phyloP scores from a whole-genome alignment of 129 eudicot genomes.

The Helichrysum umbraculigerum region DNA sequence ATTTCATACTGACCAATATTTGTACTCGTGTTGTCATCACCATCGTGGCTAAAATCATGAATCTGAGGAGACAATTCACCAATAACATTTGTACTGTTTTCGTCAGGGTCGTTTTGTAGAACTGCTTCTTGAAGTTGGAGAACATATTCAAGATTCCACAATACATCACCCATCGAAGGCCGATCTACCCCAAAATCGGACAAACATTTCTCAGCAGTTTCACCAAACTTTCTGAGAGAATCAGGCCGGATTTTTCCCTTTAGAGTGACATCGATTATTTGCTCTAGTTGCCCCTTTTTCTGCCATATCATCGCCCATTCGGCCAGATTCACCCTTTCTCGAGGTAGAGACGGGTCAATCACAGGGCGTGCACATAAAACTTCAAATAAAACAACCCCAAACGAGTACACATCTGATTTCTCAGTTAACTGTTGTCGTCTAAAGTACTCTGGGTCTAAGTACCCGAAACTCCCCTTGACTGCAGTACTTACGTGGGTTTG shows the following conservation, averaged over 20 bases:
- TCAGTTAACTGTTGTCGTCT: slow-evolving; percentile 90
- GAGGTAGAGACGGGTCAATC: slow-evolving; percentile 79
- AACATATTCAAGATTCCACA: slow-evolving; percentile 95
- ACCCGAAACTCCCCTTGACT: slow-evolving; percentile 96
- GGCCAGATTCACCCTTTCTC: slow-evolving; percentile 88
- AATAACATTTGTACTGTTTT: slow-evolving; percentile 79
- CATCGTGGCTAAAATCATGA: slow-evolving; percentile 46
- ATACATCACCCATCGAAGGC: slow-evolving; percentile 93
- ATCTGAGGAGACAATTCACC: slow-evolving; percentile 75
- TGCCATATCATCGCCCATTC: slow-evolving; percentile 99
- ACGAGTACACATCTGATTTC: slow-evolving; percentile 91
- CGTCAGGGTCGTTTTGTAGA: slow-evolving; percentile 69
- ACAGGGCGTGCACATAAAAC: slow-evolving; percentile 94
- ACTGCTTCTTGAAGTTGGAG: slow-evolving; percentile 89
- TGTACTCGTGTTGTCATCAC: slow-evolving; percentile 28
- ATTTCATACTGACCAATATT: slow-evolving; percentile 44
- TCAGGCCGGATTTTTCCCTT: slow-evolving; percentile 70
- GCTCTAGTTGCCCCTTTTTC: slow-evolving; percentile 79
- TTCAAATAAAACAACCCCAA: slow-evolving; percentile 87
- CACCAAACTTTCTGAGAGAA: slow-evolving; percentile 83
- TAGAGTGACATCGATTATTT: slow-evolving; percentile 62
- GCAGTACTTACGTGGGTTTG: slow-evolving; percentile 98
- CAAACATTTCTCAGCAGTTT: slow-evolving; percentile 94
- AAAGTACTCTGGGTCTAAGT: slow-evolving; percentile 91
- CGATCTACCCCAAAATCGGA: slow-evolving; percentile 90